Conservation (phyloP, 1,284 basidiomycete species). For the Naganishia liquefaciens region DNA sequence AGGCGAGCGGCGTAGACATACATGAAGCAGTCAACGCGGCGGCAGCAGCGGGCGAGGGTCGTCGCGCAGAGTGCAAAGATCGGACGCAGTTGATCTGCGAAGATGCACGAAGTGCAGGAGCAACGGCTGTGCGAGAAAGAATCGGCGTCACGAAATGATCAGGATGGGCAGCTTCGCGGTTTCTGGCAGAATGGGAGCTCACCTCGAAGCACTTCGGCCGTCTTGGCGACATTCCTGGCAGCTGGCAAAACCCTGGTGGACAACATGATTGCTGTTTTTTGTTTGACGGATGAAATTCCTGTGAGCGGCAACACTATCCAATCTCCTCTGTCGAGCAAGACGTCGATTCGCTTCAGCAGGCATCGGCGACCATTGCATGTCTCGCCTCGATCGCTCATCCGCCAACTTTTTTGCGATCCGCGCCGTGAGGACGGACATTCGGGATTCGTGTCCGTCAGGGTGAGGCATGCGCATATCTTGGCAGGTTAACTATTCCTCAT, state of each 20-base stretch:
- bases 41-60: constrained; percentile 21
- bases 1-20: background rate
- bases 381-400: constrained; percentile 19
- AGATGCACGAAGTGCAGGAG: constrained; percentile 24
- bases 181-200: background rate
- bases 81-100: constrained; percentile 11
- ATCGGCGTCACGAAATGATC: background rate
- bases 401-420: constrained; percentile 21
- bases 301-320: background rate
- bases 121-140: background rate
- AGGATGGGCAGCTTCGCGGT: background rate
- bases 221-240: constrained; percentile 21
- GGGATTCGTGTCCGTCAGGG: background rate
- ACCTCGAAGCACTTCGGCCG: constrained; percentile 30
- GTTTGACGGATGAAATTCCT: background rate
- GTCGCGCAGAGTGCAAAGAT: constrained; percentile 26
- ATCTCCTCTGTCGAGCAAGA: background rate
- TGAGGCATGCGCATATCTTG: too few species aligned
- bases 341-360: background rate
- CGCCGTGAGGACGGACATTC: constrained; percentile 1
- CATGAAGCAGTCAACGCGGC: constrained; percentile 21
- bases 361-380: constrained; percentile 8
- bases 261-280: constrained; percentile 26
- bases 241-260: constrained; percentile 29
- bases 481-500: too few species aligned